A percentile compares a stretch with the other conserved stretches of the same genome.
phyloP scores from a whole-genome alignment of 106 monocot species.

The Gastrodia elata region DNA sequence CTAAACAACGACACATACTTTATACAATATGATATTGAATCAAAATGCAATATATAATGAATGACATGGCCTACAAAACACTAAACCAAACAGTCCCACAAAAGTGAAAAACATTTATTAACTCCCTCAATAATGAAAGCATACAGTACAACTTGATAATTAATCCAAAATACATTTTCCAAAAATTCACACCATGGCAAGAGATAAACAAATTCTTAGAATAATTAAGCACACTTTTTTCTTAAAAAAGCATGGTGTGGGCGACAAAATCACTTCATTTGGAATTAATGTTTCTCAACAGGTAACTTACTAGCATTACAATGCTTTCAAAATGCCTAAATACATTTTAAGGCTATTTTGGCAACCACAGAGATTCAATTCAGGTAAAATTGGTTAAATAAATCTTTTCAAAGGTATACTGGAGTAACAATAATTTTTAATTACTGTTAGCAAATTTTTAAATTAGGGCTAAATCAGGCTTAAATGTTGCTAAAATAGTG shows the following conservation, averaged over 20 bases:
- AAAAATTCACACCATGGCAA: not conserved
- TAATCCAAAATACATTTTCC: not conserved
- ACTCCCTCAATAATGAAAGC: not conserved
- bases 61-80: not conserved
- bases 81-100: not conserved
- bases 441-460: too few relatives aligned
- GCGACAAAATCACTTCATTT: not conserved
- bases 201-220: not conserved
- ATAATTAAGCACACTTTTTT: not conserved
- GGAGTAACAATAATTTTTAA: too few relatives aligned
- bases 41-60: not conserved
- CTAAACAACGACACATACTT: not conserved
- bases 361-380: too few relatives aligned
- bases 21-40: not conserved
- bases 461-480: too few relatives aligned
- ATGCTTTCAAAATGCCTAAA: not conserved
- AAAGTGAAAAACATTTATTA: not conserved
- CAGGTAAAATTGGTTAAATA: too few relatives aligned
- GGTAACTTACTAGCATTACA: not conserved
- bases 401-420: too few relatives aligned
- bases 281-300: not conserved
- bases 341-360: too few relatives aligned
- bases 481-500: too few relatives aligned
- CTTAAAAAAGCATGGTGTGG: not conserved
- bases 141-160: not conserved